Conservation (phyloP, 257 asterid genomes). For the Capsicum rhomboideum region DNA sequence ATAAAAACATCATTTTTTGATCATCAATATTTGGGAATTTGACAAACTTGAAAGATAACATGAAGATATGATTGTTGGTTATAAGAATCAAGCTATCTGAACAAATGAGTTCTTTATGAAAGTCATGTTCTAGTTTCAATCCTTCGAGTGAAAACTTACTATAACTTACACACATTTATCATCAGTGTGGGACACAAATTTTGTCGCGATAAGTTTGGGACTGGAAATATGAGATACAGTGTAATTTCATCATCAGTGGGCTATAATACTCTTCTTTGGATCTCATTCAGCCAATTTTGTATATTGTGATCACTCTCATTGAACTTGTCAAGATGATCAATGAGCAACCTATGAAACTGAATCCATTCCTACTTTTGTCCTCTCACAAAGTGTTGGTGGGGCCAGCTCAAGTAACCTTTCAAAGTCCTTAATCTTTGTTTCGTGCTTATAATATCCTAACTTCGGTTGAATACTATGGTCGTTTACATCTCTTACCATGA, state of each 20-base stretch:
- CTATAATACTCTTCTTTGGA: not conserved
- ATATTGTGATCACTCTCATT: not conserved
- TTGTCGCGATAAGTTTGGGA: not conserved
- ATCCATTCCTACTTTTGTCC: not conserved
- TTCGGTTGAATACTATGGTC: not conserved
- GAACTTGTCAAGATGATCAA: not conserved
- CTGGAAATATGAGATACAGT: not conserved
- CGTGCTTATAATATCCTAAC: not conserved
- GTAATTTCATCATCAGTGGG: not conserved
- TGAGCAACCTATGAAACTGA: not conserved
- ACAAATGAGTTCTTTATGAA: not conserved
- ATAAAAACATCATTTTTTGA: not conserved
- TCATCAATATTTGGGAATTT: not conserved
- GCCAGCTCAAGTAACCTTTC: not conserved
- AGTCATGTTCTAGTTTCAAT: not conserved
- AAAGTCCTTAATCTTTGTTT: not conserved
- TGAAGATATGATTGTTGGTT: not conserved
- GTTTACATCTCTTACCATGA: not conserved
- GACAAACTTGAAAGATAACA: not conserved
- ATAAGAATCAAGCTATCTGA: not conserved
- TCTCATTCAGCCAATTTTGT: not conserved
- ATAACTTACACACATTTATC: not conserved
- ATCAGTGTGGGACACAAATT: not conserved
- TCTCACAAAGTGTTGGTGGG: not conserved
- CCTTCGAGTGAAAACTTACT: not conserved